Evolutionary conservation across 2,329 filamentous ascomycete species (phyloP), one percentile per base, ranked within the genome.

Genomic region (Aspergillus sojae): DNA sequence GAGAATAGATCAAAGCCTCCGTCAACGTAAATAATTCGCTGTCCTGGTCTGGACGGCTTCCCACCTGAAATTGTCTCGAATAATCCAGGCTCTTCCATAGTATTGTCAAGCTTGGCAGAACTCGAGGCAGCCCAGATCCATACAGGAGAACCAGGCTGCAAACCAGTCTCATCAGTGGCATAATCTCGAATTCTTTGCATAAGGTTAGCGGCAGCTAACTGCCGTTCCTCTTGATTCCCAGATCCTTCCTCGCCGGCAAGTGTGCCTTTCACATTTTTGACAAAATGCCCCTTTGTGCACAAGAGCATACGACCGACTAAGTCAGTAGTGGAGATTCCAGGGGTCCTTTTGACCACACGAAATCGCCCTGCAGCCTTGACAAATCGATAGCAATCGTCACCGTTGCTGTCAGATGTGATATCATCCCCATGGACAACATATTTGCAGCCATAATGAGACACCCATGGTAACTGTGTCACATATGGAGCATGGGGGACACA

Each of bases 371-470:
- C 95, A 46, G 91, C 90, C 81, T 99, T 99, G 73, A 99, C 95
- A 74, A 94, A 98, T 65, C 95, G 91, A 81, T 99, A 99, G 82
- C 94, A 98, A 81, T 99, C 95, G 77, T 97, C 91, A 48, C 95
- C 95, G 69, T 89, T 89, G 75, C 91, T 92, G 79, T 99, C 95
- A 0, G 93, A 96, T 3, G 95, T 98, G 75, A 98, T 96, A 79
- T 98, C 94, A 78, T 98, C 95, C 65, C 94, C 94, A 79, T 98
- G 94, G 2, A 97, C 94, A 48, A 98, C 95, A 77, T 94, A 98
- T 74, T 91, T 88, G 84, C 95, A 98, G 67, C 95, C 94, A 77
- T 95, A 97, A 79, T 97, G 93, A 62, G 90, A 90, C 74, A 99
- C 96, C 92, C 94, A 99, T 56, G 91, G 89, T 55, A 98, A 86